Evolutionary conservation across 2,329 filamentous ascomycete genomes (phyloP).

Genomic region (Aspergillus quadricinctus): DNA sequence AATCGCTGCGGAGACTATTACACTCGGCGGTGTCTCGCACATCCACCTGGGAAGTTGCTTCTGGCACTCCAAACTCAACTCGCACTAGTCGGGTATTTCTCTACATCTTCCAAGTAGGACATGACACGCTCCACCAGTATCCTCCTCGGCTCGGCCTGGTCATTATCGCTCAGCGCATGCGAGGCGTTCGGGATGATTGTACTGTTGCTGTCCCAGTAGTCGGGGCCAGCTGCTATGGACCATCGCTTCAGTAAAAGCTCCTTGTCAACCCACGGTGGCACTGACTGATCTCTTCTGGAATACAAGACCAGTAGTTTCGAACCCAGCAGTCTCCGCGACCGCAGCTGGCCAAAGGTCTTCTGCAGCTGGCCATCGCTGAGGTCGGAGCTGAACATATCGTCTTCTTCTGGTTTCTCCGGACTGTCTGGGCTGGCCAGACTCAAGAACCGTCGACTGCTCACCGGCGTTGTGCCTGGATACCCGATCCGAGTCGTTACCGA

Average conservation of each 20-base stretch:
- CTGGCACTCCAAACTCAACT: background rate
- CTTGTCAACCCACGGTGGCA: slow-evolving; percentile 44
- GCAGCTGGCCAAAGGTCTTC: slow-evolving; percentile 58
- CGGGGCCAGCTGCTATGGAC: slow-evolving; percentile 34
- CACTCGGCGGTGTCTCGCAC: no score
- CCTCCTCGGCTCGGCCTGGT: background rate
- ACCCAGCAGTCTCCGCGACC: slow-evolving; percentile 33
- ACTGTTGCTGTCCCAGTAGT: slow-evolving; percentile 40
- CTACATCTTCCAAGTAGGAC: background rate
- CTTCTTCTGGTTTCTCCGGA: slow-evolving; percentile 60
- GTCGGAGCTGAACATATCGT: slow-evolving; percentile 86
- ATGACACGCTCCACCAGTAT: background rate
- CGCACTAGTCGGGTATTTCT: background rate
- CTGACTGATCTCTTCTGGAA: slow-evolving; percentile 45
- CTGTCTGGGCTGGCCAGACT: slow-evolving; percentile 51
- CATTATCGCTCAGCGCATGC: background rate
- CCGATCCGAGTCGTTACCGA: background rate
- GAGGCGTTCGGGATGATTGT: slow-evolving; percentile 37
- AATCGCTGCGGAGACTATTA: no score
- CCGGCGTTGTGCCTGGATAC: slow-evolving; percentile 27
- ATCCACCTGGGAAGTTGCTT: background rate
- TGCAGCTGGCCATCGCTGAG: slow-evolving; percentile 55
- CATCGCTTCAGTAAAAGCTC: slow-evolving; percentile 40
- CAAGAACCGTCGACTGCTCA: slow-evolving; percentile 55
- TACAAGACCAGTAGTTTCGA: slow-evolving; percentile 42